Base-by-base conservation (phyloP, 1,139 yeast species). In the Starmera stellimalicola region DNA sequence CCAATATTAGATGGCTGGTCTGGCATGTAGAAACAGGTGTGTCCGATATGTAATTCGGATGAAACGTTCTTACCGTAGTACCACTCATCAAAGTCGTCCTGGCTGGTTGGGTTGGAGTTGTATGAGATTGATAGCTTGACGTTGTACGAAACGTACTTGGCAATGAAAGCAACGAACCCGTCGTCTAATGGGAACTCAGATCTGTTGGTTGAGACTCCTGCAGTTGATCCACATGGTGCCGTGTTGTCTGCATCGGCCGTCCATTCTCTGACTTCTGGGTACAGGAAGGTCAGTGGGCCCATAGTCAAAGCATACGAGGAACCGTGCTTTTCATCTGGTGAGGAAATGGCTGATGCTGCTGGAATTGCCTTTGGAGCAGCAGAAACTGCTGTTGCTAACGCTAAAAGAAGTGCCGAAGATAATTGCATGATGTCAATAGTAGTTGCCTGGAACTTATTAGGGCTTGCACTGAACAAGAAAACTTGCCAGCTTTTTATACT, bases 251-350 rank as follows among this genome's bases (percentile, higher is more conserved):
- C 49, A 34, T 57, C 64, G 27, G 55, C 66, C 15, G 61, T 48
- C 68, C 68, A 63, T 36, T 52, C 60, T 51, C 68, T 57, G 37
- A 53, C 62, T 5, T 47, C 43, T 34, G 68, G 68, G 51, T 56
- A 63, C 34, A 63, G 35, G 49, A 63, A 56, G 29, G 66, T 62
- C 22, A 62, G 55, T 36, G 65, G 67, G 28, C 68, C 68, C 66
- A 62, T 62, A 30, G 54, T 47, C 42, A 52, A 54, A 24, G 64
- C 54, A 31, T 43, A 57, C 24, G 50, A 41, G 8, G 51, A 43
- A 37, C 52, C 52, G 29, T 48, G 52, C 33, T 45, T 48, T 22
- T 22, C 25, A 7, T 3, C 25, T 22, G 25, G 25, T n/a, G n/a
- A n/a, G n/a, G n/a, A n/a, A 20, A 35, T 27, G n/a, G 42, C 41